Evolutionary conservation across 1,139 yeast species (phyloP).

Genomic region (Sugiyamaella castrensis): DNA sequence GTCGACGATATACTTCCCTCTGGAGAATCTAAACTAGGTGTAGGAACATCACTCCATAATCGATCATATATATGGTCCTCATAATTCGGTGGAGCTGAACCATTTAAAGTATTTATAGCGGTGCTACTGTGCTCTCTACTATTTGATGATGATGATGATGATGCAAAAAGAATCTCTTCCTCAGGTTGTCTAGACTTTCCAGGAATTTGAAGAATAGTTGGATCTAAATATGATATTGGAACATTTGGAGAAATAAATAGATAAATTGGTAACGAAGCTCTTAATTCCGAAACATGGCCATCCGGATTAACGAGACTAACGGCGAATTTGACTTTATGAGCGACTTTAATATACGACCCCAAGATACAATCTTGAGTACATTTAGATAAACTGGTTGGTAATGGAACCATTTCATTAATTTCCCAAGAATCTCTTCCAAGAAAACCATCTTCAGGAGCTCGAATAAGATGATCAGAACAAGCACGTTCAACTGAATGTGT

Average conservation of each 20-base stretch:
- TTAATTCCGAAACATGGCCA: slow-evolving; percentile 71
- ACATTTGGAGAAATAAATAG: slow-evolving; percentile 81
- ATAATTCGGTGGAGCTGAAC: slow-evolving; percentile 80
- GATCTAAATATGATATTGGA: slow-evolving; percentile 44
- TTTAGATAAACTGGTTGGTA: slow-evolving; percentile 71
- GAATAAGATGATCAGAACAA: slow-evolving; percentile 45
- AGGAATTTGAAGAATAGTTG: slow-evolving; percentile 39
- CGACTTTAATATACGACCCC: slow-evolving; percentile 55
- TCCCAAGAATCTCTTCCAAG: slow-evolving; percentile 73
- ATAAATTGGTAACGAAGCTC: slow-evolving; percentile 69
- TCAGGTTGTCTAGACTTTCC: slow-evolving; percentile 13
- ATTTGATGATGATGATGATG: slow-evolving; percentile 4
- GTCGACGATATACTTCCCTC: slow-evolving; percentile 47
- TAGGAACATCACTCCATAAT: slow-evolving; percentile 66
- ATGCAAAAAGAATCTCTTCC: slow-evolving; percentile 26
- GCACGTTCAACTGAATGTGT: slow-evolving; percentile 48
- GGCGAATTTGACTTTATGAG: slow-evolving; percentile 67
- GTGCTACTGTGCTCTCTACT: slow-evolving; percentile 11
- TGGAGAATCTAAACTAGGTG: slow-evolving; percentile 58
- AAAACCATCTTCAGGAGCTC: slow-evolving; percentile 42
- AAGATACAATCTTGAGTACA: slow-evolving; percentile 82
- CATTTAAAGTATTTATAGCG: slow-evolving; percentile 12
- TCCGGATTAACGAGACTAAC: slow-evolving; percentile 66
- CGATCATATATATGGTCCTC: slow-evolving; percentile 83
- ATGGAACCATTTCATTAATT: slow-evolving; percentile 51